Base-by-base conservation (phyloP, 169 alveolate genomes). In the Perkinsus olseni region DNA sequence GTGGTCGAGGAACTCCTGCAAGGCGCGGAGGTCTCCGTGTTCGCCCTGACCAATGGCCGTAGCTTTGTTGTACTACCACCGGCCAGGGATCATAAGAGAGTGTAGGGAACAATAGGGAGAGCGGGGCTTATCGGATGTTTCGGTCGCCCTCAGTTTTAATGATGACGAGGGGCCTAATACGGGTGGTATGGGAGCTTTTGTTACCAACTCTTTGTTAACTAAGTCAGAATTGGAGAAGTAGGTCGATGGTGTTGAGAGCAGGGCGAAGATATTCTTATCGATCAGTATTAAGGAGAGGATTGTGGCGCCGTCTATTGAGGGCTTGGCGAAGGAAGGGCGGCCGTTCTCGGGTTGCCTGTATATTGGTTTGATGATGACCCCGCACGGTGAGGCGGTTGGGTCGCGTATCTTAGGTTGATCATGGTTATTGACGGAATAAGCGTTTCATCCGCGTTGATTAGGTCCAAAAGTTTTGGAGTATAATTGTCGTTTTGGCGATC, bases 401-500 rank as follows among this genome's bases (percentile, higher is more conserved):
- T n/a, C n/a, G n/a, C n/a, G n/a, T n/a, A n/a, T n/a, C n/a, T n/a
- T n/a, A n/a, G n/a, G n/a, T n/a, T n/a, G n/a, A n/a, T n/a, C n/a
- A n/a, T n/a, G n/a, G n/a, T n/a, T n/a, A n/a, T n/a, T n/a, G n/a
- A n/a, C n/a, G n/a, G n/a, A n/a, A n/a, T n/a, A n/a, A n/a, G n/a
- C n/a, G n/a, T n/a, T n/a, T n/a, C n/a, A n/a, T n/a, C n/a, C n/a
- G n/a, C n/a, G n/a, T n/a, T 45, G 24, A 10, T 45, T 17, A 45
- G 62, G 94, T 31, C 94, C 95, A 1, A 92, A 91, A 93, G 91
- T 91, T 45, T 62, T 94, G 93, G 96, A 94, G 91, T 94, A 92
- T 94, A 94, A 94, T 92, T 93, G 94, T 93, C 95, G 96, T n/a
- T 93, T 94, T 38, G 96, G 96, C 0, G 96, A 94, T 74, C 96